A percentile compares a stretch with the other conserved stretches of the same genome.
These are phyloP conservation scores for Colletotrichum euphorbiae DNA, from an alignment of 2,329 filamentous ascomycete species.

Conservation along the genomic window DNA sequence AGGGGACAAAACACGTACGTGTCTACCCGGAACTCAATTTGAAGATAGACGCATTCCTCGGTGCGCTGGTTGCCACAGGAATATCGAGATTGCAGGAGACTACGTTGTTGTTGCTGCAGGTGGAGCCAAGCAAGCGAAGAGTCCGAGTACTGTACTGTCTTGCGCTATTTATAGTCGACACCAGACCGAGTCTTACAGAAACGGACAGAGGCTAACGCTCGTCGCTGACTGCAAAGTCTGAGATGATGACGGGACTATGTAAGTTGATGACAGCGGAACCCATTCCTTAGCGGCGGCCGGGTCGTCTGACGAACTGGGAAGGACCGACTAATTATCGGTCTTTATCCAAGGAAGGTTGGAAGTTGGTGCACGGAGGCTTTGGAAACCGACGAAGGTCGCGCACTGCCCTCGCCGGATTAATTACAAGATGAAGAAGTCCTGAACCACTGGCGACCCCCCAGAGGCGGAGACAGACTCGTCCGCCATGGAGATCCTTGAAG, in stretches of 20 bases:
- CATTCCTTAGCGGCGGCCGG: conserved; percentile 6
- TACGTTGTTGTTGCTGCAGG: conserved; percentile 1
- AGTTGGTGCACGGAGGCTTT: conserved; percentile 3
- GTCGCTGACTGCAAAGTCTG: background rate
- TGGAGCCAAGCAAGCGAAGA: background rate
- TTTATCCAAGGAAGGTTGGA: background rate
- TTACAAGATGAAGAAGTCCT: background rate
- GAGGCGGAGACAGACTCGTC: no score
- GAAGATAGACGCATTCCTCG: background rate
- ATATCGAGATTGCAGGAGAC: background rate
- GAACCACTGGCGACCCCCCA: background rate
- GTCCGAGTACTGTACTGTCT: conserved; percentile 5
- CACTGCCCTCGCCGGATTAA: background rate
- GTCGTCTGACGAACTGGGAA: conserved; percentile 27
- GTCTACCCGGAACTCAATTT: background rate
- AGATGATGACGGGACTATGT: background rate
- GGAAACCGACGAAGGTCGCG: background rate
- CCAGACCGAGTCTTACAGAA: background rate
- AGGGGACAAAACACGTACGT: background rate
- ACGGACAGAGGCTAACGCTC: background rate
- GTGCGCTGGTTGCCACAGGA: background rate
- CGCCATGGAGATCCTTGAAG: background rate
- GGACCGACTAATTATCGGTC: background rate
- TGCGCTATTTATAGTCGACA: conserved; percentile 15
- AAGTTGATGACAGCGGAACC: conserved; percentile 32